phyloP scores from a whole-genome alignment of 2,329 filamentous ascomycete genomes.

The Xylariaceae sp. region DNA sequence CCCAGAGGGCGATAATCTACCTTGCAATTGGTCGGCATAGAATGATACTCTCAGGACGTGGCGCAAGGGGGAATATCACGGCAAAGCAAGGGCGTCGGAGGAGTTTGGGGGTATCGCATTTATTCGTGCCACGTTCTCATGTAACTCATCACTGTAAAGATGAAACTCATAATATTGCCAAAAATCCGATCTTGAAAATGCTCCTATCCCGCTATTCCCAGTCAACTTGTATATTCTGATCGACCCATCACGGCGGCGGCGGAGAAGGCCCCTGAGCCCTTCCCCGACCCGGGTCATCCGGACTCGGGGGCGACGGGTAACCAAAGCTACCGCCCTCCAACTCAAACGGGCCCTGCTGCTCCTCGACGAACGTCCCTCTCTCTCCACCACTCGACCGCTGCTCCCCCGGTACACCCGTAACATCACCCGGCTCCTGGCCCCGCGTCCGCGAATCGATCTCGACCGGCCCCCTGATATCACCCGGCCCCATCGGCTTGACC shows the following conservation, averaged over 20 bases:
- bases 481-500: constrained; percentile 16
- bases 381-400: not conserved
- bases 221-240: constrained; percentile 1
- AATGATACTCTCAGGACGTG: constrained; percentile 8
- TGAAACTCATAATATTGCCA: constrained; percentile 26
- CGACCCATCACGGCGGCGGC: constrained; percentile 8
- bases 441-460: constrained; percentile 53
- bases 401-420: not conserved
- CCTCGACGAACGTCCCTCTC: constrained; percentile 4
- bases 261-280: constrained; percentile 5
- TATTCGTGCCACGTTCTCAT: constrained; percentile 13
- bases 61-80: constrained; percentile 8
- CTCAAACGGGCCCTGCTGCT: constrained; percentile 40
- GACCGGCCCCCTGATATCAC: constrained; percentile 38
- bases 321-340: constrained; percentile 46
- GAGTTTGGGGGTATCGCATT: constrained; percentile 19
- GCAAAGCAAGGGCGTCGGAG: not conserved
- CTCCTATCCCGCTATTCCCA: constrained; percentile 1
- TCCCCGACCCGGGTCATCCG: constrained; percentile 14
- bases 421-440: not conserved
- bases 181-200: constrained; percentile 7
- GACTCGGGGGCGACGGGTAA: constrained; percentile 22
- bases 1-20: no score
- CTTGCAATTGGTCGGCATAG: constrained; percentile 1
- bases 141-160: constrained; percentile 15